Conservation (phyloP, 2,329 filamentous ascomycete species). For the Epichloe bromicola region DNA sequence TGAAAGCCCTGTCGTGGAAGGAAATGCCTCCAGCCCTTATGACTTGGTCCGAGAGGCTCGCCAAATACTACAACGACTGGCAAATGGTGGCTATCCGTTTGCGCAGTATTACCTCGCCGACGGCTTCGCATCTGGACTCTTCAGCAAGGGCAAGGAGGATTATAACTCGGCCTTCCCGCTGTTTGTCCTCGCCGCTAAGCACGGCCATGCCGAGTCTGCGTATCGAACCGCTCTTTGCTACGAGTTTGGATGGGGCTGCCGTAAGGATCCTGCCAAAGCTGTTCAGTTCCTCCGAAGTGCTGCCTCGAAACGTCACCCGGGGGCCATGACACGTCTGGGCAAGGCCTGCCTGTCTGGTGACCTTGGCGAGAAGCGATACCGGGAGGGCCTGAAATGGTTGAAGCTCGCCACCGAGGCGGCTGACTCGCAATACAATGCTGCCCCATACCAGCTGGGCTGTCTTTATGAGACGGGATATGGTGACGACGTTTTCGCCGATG, state of each 20-base stretch:
- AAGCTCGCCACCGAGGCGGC: conserved; percentile 85
- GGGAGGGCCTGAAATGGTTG: conserved; percentile 91
- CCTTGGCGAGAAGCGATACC: conserved; percentile 73
- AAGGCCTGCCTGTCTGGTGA: conserved; percentile 84
- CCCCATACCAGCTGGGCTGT: conserved; percentile 78
- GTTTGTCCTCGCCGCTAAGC: conserved; percentile 87
- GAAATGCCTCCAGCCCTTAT: conserved; percentile 38
- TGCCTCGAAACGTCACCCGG: conserved; percentile 87
- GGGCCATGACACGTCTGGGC: conserved; percentile 84
- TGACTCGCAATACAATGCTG: conserved; percentile 82
- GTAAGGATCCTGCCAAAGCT: conserved; percentile 80
- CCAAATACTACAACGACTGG: conserved; percentile 72
- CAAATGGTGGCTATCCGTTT: conserved; percentile 85
- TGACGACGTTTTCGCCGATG: conserved; percentile 85
- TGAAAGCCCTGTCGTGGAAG: conserved; percentile 33
- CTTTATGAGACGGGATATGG: conserved; percentile 90
- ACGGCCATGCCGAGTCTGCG: conserved; percentile 90
- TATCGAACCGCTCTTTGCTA: conserved; percentile 92
- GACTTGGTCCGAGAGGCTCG: conserved; percentile 78
- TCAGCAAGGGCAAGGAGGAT: conserved; percentile 89
- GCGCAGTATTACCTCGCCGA: conserved; percentile 96
- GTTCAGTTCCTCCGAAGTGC: conserved; percentile 86
- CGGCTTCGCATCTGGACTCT: conserved; percentile 85
- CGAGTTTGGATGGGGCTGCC: conserved; percentile 94
- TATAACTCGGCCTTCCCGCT: conserved; percentile 84